Evolutionary conservation across 2,329 filamentous ascomycete species (phyloP).

Genomic region (Claviceps cyperi): DNA sequence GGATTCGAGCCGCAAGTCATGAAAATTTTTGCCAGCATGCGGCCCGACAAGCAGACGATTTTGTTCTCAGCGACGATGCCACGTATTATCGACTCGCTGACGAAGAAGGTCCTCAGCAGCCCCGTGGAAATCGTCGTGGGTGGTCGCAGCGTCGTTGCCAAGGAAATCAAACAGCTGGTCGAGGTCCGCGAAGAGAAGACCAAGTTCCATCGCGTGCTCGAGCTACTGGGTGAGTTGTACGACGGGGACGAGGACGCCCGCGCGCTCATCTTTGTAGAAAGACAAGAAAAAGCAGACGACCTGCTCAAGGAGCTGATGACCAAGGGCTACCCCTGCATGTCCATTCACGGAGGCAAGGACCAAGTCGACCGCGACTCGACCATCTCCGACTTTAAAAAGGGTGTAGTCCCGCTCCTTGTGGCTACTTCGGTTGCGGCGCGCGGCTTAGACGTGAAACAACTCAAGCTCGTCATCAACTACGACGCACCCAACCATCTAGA

Average conservation of each 20-base stretch:
- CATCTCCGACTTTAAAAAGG: constrained; percentile 86
- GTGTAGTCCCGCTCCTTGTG: constrained; percentile 76
- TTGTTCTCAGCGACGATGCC: constrained; percentile 96
- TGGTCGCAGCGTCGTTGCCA: constrained; percentile 72
- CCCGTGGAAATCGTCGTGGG: constrained; percentile 89
- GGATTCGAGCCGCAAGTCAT: constrained; percentile 96
- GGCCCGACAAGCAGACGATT: constrained; percentile 85
- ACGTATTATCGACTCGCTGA: constrained; percentile 77
- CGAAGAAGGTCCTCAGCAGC: constrained; percentile 72
- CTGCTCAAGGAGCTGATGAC: constrained; percentile 63
- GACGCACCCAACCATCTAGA: constrained; percentile 89
- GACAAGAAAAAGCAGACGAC: constrained; percentile 79
- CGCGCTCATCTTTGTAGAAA: constrained; percentile 80
- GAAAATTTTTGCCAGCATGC: constrained; percentile 85
- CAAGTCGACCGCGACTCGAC: constrained; percentile 87
- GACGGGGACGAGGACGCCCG: constrained; percentile 79
- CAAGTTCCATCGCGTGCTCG: constrained; percentile 74
- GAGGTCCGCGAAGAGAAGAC: constrained; percentile 69
- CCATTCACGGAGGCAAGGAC: constrained; percentile 86
- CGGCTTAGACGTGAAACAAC: constrained; percentile 87
- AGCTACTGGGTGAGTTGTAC: constrained; percentile 77
- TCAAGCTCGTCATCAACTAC: constrained; percentile 93
- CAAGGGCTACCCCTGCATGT: constrained; percentile 83
- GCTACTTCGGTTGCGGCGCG: constrained; percentile 92
- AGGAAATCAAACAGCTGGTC: constrained; percentile 85